These are phyloP conservation scores for Candida ortonii DNA, from an alignment of 805 yeast genomes.

Conservation along the genomic window DNA sequence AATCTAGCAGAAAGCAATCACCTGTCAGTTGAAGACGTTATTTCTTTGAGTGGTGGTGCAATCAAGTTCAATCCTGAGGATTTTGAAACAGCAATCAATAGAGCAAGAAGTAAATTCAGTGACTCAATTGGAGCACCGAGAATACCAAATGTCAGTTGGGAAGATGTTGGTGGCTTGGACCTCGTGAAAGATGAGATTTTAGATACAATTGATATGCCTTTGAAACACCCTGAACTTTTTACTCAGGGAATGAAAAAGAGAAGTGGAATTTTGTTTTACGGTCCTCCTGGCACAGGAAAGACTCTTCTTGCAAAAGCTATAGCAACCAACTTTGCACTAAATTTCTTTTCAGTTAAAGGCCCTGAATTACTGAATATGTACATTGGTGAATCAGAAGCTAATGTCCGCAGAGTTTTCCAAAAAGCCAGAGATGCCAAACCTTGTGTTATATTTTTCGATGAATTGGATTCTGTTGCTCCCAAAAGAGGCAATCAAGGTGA, in stretches of 20 bases:
- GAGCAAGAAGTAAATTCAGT: slow-evolving; percentile 82
- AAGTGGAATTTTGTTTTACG: slow-evolving; percentile 91
- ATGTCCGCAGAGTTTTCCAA: slow-evolving; percentile 91
- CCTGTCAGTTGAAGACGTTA: slow-evolving; percentile 32
- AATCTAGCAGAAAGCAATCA: slow-evolving; percentile 29
- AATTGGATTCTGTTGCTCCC: slow-evolving; percentile 96
- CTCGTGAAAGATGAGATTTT: slow-evolving; percentile 85
- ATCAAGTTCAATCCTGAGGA: slow-evolving; percentile 55
- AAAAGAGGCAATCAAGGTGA: slow-evolving; percentile 98
- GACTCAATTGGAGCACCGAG: slow-evolving; percentile 96
- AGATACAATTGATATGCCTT: slow-evolving; percentile 95
- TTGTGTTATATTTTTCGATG: slow-evolving; percentile 96
- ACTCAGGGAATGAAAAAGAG: slow-evolving; percentile 87
- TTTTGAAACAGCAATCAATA: slow-evolving; percentile 67
- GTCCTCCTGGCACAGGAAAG: slow-evolving; percentile 99
- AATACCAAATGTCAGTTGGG: slow-evolving; percentile 95
- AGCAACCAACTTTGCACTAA: slow-evolving; percentile 90
- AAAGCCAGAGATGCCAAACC: slow-evolving; percentile 95
- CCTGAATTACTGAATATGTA: slow-evolving; percentile 97
- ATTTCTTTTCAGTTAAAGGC: slow-evolving; percentile 95
- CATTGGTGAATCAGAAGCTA: slow-evolving; percentile 97
- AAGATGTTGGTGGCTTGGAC: slow-evolving; percentile 94
- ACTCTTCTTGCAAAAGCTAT: slow-evolving; percentile 95
- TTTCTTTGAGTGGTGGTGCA: slow-evolving; percentile 54
- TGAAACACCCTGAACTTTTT: slow-evolving; percentile 88